phyloP scores from a whole-genome alignment of 257 asterid species.

The Solanum arcanum region DNA sequence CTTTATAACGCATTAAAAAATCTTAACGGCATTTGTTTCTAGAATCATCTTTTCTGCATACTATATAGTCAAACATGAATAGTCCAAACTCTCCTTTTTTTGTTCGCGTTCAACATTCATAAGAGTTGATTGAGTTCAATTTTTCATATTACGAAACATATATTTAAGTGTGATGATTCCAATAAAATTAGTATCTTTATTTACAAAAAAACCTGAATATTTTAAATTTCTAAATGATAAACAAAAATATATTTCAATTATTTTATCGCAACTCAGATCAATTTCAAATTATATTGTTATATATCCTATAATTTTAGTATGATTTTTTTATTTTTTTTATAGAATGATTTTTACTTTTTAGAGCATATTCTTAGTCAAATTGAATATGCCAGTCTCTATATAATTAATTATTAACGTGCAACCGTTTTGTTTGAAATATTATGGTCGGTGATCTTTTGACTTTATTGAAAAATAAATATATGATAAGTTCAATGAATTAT shows the following conservation, averaged over 20 bases:
- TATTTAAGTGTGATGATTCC: background rate
- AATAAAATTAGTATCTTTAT: background rate
- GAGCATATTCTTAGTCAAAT: background rate
- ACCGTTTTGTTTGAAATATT: background rate
- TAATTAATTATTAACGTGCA: background rate
- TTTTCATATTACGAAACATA: background rate
- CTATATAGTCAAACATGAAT: background rate
- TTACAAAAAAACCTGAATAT: too few species aligned
- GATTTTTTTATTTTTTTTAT: background rate
- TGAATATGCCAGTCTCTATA: background rate
- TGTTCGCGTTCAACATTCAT: accelerated
- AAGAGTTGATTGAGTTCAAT: accelerated
- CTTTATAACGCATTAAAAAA: background rate
- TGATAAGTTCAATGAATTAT: background rate
- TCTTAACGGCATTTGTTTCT: background rate
- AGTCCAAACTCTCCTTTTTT: background rate
- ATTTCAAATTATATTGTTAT: too few species aligned
- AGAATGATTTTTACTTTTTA: background rate
- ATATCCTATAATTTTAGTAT: too few species aligned
- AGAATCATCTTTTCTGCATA: background rate
- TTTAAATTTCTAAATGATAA: too few species aligned
- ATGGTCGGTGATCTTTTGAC: background rate
- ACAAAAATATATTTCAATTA: too few species aligned
- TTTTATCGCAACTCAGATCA: too few species aligned
- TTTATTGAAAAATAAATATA: background rate